Percentiles rank a stretch among this genome's conserved stretches.
Evolutionary conservation across 495 filamentous ascomycete species (phyloP).

Genomic region (Choiromyces venosus): DNA sequence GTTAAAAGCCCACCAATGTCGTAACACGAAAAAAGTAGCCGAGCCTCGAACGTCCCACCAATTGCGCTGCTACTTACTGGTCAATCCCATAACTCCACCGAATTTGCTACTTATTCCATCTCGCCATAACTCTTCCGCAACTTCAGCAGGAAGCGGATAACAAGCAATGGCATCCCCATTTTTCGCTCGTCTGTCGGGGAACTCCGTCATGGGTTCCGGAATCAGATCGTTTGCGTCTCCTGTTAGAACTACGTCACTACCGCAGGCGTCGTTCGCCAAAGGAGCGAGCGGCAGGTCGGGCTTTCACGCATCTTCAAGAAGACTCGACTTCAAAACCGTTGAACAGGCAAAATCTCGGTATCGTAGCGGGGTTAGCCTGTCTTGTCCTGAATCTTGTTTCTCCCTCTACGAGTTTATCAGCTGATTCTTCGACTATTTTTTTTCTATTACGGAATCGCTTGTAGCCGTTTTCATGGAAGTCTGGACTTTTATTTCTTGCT

Average conservation of each 20-base stretch:
- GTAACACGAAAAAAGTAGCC: background rate
- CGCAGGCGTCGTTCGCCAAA: background rate
- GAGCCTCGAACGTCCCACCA: background rate
- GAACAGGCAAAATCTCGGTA: slow-evolving; percentile 41
- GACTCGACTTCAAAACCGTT: slow-evolving; percentile 31
- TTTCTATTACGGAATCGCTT: background rate
- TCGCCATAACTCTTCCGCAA: background rate
- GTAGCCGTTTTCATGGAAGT: slow-evolving; percentile 84
- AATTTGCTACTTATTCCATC: background rate
- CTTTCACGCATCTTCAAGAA: slow-evolving; percentile 10
- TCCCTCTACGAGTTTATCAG: background rate
- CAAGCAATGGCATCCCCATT: background rate
- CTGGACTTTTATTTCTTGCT: slow-evolving; percentile 76
- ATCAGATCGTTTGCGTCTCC: background rate
- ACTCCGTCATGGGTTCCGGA: background rate
- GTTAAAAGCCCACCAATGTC: background rate
- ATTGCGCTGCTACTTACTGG: background rate
- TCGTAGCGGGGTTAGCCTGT: slow-evolving; percentile 30
- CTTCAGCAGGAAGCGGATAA: background rate
- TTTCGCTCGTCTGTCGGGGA: background rate
- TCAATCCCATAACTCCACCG: background rate
- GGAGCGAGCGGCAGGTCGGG: background rate
- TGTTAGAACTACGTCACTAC: background rate
- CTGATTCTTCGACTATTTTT: background rate
- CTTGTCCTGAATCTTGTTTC: background rate